Evolutionary conservation across 768 basidiomycete genomes (phyloP), one percentile per base, ranked within the genome.

Genomic region (Mycena polygramma): DNA sequence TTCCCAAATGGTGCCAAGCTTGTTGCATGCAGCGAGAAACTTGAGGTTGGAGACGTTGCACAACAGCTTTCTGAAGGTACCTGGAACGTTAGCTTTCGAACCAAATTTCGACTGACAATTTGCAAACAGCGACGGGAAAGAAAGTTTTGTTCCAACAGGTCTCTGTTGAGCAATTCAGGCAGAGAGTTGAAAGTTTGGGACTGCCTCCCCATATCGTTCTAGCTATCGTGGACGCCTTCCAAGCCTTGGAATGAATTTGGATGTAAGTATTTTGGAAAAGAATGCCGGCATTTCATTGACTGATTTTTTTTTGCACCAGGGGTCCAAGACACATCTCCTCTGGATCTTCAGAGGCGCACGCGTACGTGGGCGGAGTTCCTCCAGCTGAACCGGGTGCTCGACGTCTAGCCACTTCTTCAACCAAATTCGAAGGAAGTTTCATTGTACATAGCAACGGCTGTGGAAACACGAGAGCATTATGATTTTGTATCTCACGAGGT

Each of bases 1-100:
- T 68, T 68, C 22, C 64, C 64, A 11, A 24, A 66, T 35, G 58
- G 49, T 30, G 39, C 30, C 15, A 53, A 43, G 30, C 30, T 48
- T 15, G 24, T 66, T 37, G 46, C 43, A 17, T 14, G 30, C 24
- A 39, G 39, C 11, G 65, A 66, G 22, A 39, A 46, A n/a, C n/a
- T 66, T 24, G 14, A 7, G 7, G 7, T 49, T 11, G 48, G 7
- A 7, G 48, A 49, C 7, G 22, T 49, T 4, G 48, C 48, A 4
- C 22, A 26, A 22, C 48, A 49, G n/a, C 11, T 49, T 22, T 7
- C 20, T 14, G 2, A 49, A 49, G 48, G 48, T 49, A 5, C 48
- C n/a, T n/a, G 20, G 7, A 22, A 49, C 48, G 2, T n/a, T 8
- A 7, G 20, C 7, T 49, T 49, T n/a, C 15, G 20, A 2, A n/a